These are phyloP conservation scores for Penicillium sp. DNA, from an alignment of 2,329 filamentous ascomycete species.

Conservation along the genomic window DNA sequence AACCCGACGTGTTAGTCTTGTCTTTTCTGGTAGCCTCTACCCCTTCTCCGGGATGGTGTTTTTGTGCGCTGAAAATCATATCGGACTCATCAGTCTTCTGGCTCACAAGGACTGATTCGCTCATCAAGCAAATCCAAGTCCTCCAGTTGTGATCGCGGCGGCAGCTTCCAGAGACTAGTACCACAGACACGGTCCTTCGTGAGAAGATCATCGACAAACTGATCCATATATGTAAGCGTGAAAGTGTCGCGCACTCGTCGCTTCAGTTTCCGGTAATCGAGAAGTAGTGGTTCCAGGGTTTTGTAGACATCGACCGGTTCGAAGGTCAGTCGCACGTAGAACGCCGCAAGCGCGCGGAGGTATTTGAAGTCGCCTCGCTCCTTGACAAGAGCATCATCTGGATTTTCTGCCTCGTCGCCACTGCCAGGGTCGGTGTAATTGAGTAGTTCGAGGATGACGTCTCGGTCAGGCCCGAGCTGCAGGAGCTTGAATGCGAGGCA, in stretches of 20 bases:
- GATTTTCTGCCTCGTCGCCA: conserved; percentile 32
- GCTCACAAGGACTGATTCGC: conserved; percentile 65
- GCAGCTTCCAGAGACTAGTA: conserved; percentile 90
- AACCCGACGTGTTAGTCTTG: neutral
- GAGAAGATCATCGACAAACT: conserved; percentile 89
- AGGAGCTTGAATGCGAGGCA: conserved; percentile 94
- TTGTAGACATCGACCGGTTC: conserved; percentile 76
- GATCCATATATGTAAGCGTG: conserved; percentile 76
- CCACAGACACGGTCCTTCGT: conserved; percentile 87
- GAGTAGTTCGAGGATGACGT: conserved; percentile 77
- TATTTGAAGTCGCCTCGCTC: conserved; percentile 63
- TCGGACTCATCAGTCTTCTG: neutral
- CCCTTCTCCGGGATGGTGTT: neutral
- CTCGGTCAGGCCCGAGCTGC: conserved; percentile 78
- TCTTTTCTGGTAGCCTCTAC: neutral
- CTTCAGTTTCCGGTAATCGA: conserved; percentile 80
- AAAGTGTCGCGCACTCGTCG: conserved; percentile 73
- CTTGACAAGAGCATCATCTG: conserved; percentile 34
- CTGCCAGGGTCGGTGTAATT: conserved; percentile 72
- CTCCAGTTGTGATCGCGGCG: conserved; percentile 76
- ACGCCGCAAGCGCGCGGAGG: conserved; percentile 81
- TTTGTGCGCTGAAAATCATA: neutral
- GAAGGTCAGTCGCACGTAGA: conserved; percentile 90
- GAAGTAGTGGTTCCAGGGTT: conserved; percentile 77
- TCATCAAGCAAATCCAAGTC: conserved; percentile 86